phyloP scores from a whole-genome alignment of 1,139 yeast species.

The Yamadazyma friedrichii region DNA sequence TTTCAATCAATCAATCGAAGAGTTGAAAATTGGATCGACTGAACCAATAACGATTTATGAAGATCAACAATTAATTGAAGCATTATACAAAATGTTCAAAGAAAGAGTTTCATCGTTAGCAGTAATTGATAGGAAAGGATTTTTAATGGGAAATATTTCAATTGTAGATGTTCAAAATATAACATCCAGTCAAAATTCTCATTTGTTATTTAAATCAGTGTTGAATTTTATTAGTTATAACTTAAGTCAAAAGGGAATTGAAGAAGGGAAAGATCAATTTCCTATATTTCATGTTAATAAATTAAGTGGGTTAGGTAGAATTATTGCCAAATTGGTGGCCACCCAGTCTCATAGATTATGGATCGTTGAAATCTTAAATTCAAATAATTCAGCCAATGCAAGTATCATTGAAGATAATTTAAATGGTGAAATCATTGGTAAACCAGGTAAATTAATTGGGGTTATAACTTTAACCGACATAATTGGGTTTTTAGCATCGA shows the following conservation, averaged over 20 bases:
- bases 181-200: conserved; percentile 81
- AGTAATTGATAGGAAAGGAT: conserved; percentile 78
- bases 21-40: conserved; percentile 67
- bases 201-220: conserved; percentile 76
- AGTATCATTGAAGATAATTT: conserved; percentile 22
- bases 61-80: conserved; percentile 84
- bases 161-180: conserved; percentile 91
- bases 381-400: conserved; percentile 14
- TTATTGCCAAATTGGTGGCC: conserved; percentile 92
- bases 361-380: conserved; percentile 62
- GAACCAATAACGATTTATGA: conserved; percentile 79
- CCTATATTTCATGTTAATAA: conserved; percentile 93
- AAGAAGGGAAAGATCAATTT: conserved; percentile 92
- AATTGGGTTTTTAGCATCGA: conserved; percentile 73
- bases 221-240: conserved; percentile 85
- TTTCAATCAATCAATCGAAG: conserved; percentile 63
- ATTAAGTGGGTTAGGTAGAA: conserved; percentile 77
- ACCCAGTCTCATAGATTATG: conserved; percentile 91
- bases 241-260: conserved; percentile 83
- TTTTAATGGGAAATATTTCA: conserved; percentile 85
- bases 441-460: conserved; percentile 80
- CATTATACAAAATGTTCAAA: conserved; percentile 78
- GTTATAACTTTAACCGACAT: conserved; percentile 91
- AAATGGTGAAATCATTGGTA: conserved; percentile 24
- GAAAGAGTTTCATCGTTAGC: conserved; percentile 89